Base-by-base conservation (phyloP, 495 filamentous ascomycete genomes). In the Margaritispora aquatica region DNA sequence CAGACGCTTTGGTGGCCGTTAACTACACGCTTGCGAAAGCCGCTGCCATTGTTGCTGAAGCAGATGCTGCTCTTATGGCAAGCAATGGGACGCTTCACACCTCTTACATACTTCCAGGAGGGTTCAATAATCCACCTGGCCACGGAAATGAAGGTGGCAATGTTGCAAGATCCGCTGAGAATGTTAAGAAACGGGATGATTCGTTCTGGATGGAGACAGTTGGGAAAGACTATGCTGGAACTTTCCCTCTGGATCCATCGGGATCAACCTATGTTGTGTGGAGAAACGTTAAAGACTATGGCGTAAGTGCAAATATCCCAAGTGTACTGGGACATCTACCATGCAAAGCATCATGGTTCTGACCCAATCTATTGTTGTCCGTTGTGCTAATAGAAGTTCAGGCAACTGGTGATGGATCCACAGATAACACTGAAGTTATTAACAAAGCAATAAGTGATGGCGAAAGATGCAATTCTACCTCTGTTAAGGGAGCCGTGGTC, bases 401-500 rank as follows among this genome's bases (percentile, higher is more conserved):
- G n/a, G n/a, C 29, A 34, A 13, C 29, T 34, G 29, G 29, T 34
- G 29, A 34, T 34, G 29, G 29, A 5, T 5, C 29, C 5, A 34
- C 29, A 34, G 29, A 34, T 34, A 13, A 34, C 29, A 82, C 80
- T 0, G 74, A 53, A 34, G 80, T 79, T 9, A 82, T 84, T 66
- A 82, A 82, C 67, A 17, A 1, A 0, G 77, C 79, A 2, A 73
- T 82, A 51, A 63, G 70, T 1, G 69, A 69, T 20, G 77, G 76
- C 19, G 67, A 69, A 9, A 67, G 81, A 10, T 84, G 81, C 51
- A 76, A 79, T 51, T 80, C 77, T 34, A 4, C 69, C 23, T 80
- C 79, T 0, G 70, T 67, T 20, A 71, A 64, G 13, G 74, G 74
- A 0, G 80, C 80, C 1, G 55, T 79, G 7, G 73, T 84, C 19